A percentile compares a stretch with the other conserved stretches of the same genome.
These are phyloP conservation scores for Cenchrus purpureus DNA, from an alignment of 176 grass and related monocot species.

Conservation along the genomic window DNA sequence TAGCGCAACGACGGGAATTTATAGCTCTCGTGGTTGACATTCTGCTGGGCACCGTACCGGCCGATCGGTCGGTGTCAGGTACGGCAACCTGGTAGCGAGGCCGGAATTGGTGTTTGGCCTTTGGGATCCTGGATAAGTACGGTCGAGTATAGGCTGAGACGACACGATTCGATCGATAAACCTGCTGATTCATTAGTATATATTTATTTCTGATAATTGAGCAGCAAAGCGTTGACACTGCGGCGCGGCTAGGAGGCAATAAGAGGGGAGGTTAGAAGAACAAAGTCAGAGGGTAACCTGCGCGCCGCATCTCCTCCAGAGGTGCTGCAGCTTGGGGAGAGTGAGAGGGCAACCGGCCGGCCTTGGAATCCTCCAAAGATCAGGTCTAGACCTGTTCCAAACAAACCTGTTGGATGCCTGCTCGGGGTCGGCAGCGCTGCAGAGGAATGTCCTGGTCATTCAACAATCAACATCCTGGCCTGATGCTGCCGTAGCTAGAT, in stretches of 20 bases:
- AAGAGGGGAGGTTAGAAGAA: too few species aligned
- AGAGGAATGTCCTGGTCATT: too few species aligned
- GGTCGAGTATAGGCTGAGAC: not conserved
- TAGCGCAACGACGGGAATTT: not conserved
- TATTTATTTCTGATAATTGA: too few species aligned
- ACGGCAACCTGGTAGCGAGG: too few species aligned
- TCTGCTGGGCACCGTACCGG: not conserved
- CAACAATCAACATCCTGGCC: too few species aligned
- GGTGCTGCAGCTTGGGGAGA: not conserved
- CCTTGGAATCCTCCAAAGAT: not conserved
- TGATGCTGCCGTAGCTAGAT: too few species aligned
- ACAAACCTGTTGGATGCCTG: too few species aligned
- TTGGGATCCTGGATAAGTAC: slow-evolving; percentile 19
- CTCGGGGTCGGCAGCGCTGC: not conserved
- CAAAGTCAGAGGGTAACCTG: not conserved
- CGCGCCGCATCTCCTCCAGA: not conserved
- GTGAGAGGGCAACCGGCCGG: not conserved
- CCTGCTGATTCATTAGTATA: too few species aligned
- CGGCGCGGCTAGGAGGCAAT: too few species aligned
- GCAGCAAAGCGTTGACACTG: too few species aligned
- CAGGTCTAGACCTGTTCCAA: too few species aligned
- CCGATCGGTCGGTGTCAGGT: not conserved
- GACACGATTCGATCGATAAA: not conserved
- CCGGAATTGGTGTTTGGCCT: not conserved
- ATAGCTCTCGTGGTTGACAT: not conserved